Percentiles rank a stretch among this genome's conserved stretches.
phyloP scores from a whole-genome alignment of 1,139 yeast genomes.

The Yamadazyma taylorii region DNA sequence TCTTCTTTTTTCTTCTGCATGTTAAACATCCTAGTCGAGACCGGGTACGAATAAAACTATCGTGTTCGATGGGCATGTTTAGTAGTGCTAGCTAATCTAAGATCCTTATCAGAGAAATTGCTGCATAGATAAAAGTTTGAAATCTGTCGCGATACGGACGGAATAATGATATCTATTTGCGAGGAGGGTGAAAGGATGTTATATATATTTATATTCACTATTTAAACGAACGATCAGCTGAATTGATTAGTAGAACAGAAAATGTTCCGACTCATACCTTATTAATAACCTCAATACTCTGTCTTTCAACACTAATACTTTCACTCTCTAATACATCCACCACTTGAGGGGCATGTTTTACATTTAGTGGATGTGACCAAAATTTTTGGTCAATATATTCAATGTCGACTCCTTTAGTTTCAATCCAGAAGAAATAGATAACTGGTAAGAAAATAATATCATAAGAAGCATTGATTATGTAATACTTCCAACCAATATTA shows the following conservation, averaged over 20 bases:
- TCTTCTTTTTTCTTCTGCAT: constrained; percentile 23
- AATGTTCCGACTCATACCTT: neutral
- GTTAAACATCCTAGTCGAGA: constrained; percentile 14
- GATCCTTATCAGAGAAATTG: too few relatives aligned
- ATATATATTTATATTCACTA: neutral
- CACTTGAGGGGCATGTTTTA: neutral
- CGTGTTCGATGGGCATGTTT: neutral
- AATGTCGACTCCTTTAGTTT: constrained; percentile 14
- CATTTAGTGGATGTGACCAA: constrained; percentile 8
- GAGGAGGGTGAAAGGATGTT: too few relatives aligned
- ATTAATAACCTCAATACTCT: constrained; percentile 1
- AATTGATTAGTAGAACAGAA: neutral
- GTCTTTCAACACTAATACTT: neutral
- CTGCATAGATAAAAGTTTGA: too few relatives aligned
- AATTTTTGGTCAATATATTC: constrained; percentile 8
- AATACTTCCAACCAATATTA: constrained; percentile 15
- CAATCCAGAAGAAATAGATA: constrained; percentile 16
- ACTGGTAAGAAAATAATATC: constrained; percentile 14
- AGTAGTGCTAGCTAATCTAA: too few relatives aligned
- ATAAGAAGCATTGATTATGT: constrained; percentile 16
- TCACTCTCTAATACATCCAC: constrained; percentile 4
- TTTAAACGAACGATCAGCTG: neutral
- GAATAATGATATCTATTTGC: too few relatives aligned
- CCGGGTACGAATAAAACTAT: neutral
- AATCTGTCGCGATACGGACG: too few relatives aligned